Base-by-base conservation (phyloP, 768 basidiomycete genomes). In the Trametes sanguinea region DNA sequence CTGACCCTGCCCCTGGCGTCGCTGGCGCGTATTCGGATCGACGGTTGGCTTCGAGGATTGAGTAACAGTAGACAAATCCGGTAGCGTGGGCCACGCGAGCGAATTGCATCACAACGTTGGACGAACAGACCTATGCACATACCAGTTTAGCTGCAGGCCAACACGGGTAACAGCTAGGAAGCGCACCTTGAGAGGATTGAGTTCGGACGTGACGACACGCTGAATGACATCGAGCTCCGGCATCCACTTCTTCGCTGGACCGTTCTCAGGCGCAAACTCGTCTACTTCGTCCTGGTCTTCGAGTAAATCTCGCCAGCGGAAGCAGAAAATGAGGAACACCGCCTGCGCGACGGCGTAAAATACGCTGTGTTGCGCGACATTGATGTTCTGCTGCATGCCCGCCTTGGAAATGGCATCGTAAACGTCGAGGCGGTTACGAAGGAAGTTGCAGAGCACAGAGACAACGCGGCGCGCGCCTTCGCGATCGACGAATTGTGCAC, bases 311-410 rank as follows among this genome's bases (percentile, higher is more conserved):
- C 92, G 78, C 96, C 96, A 98, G 10, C 97, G 81, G 76, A 98
- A 99, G 74, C 97, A 98, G 74, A 99, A 99, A 65, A 99, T 94
- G 65, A 98, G 82, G 72, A 99, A 95, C 9, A 95, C 85, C 0
- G 95, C 89, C 70, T 98, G 97, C 0, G 87, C 77, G 35, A 96
- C 89, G 2, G 95, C 94, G 72, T 98, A 98, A 72, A 98, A 98
- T 17, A 96, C 83, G 30, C 83, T 84, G 67, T 89, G 77, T n/a
- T 80, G 77, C 5, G 75, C 71, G 39, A 62, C 17, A 40, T 59
- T 50, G 51, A 76, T 75, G 40, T 69, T 70, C 73, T 52, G 65
- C 71, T 33, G 67, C 65, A 53, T n/a, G 7, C 79, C 80, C 5
- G 74, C 74, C 16, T 77, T 74, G 7, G 83, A 57, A 27, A 78